A percentile compares a stretch with the other conserved stretches of the same genome.
Conservation (phyloP, 108 stramenopile genomes). For the Chaetoceros muelleri region DNA sequence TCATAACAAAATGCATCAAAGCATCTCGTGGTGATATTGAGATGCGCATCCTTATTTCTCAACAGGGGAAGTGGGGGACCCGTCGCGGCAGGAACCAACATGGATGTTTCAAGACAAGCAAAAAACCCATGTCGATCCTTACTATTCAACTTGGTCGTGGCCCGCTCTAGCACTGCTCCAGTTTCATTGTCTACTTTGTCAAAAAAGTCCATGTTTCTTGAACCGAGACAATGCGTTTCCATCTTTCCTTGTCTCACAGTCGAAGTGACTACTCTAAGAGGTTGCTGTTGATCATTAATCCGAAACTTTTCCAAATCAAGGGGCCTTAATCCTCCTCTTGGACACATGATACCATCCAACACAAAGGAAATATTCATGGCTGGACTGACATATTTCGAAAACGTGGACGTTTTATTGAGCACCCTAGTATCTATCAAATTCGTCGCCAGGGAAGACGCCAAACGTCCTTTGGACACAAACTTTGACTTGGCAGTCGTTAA, state of each 20-base stretch:
- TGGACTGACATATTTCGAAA: slow-evolving; percentile 8
- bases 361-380: slow-evolving; percentile 74
- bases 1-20: slow-evolving; percentile 84
- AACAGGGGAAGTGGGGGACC: slow-evolving; percentile 49
- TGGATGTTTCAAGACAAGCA: slow-evolving; percentile 64
- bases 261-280: slow-evolving; percentile 48
- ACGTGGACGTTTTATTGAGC: background rate
- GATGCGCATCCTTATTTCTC: slow-evolving; percentile 14
- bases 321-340: slow-evolving; percentile 40
- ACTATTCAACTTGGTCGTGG: background rate
- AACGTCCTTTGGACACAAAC: slow-evolving; percentile 54
- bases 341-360: slow-evolving; percentile 59
- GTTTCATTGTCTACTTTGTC: slow-evolving; percentile 23
- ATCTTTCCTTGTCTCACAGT: slow-evolving; percentile 39
- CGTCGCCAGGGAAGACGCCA: slow-evolving; percentile 16
- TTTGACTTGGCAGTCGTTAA: slow-evolving; percentile 44
- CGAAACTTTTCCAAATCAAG: slow-evolving; percentile 66
- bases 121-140: slow-evolving; percentile 42
- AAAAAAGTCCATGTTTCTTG: slow-evolving; percentile 57
- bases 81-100: slow-evolving; percentile 81
- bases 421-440: slow-evolving; percentile 1
- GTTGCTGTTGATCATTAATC: slow-evolving; percentile 43
- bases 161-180: slow-evolving; percentile 2
- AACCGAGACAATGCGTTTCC: slow-evolving; percentile 32
- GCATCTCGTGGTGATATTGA: background rate